Evolutionary conservation across 495 filamentous ascomycete species (phyloP).

Genomic region (Opeltia flavorubescens): DNA sequence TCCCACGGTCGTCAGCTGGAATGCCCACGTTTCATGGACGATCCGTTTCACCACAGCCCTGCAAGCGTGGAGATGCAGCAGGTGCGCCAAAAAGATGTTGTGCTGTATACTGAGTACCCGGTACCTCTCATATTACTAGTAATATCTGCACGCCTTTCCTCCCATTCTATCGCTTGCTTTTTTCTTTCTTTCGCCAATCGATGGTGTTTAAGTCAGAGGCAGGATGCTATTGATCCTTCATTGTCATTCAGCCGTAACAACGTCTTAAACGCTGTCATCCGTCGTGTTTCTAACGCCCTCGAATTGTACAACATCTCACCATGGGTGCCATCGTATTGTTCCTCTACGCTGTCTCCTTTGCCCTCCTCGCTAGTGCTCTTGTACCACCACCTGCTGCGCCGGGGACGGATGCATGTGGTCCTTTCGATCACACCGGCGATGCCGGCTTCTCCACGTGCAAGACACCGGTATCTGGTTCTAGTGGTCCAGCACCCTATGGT

Average conservation of each 20-base stretch:
- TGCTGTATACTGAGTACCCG: background rate
- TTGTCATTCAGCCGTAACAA: background rate
- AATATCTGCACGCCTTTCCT: background rate
- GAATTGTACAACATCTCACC: background rate
- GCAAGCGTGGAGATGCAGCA: background rate
- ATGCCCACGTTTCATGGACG: background rate
- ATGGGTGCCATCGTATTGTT: background rate
- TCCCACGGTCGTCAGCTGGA: background rate
- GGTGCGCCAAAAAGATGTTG: background rate
- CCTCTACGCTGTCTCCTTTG: background rate
- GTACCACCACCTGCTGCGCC: background rate
- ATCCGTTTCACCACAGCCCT: background rate
- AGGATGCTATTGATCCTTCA: background rate
- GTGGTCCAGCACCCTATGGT: background rate
- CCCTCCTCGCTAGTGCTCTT: background rate
- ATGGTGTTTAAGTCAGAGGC: background rate
- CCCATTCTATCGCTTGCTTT: background rate
- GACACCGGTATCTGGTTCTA: background rate
- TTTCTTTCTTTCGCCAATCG: background rate
- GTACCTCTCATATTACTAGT: background rate
- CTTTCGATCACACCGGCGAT: background rate
- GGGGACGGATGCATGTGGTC: background rate
- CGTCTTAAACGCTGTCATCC: background rate
- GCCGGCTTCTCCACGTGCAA: background rate
- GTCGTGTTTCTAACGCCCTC: background rate